Conservation (phyloP, 2,329 filamentous ascomycete genomes). For the Cordyceps pruinosa region DNA sequence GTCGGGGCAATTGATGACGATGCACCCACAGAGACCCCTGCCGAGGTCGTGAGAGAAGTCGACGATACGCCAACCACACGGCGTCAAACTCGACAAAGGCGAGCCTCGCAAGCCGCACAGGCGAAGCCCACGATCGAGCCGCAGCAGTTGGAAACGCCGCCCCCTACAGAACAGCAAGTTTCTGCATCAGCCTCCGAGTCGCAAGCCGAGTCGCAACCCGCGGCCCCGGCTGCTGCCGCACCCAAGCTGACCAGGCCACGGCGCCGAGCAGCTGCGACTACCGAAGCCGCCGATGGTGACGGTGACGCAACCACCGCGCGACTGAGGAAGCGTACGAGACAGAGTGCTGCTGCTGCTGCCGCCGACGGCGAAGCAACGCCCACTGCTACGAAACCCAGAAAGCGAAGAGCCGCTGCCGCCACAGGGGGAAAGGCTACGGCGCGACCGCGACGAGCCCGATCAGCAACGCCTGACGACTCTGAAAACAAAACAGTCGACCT, state of each 20-base stretch:
- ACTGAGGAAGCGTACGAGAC: constrained; percentile 11
- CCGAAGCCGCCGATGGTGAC: not conserved
- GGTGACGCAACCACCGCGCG: not conserved
- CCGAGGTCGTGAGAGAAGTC: not conserved
- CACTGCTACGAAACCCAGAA: not conserved
- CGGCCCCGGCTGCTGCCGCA: not conserved
- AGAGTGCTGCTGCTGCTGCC: not conserved
- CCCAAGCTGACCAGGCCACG: not conserved
- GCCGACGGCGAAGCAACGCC: not conserved
- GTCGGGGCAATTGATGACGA: not conserved
- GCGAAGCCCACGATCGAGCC: not conserved
- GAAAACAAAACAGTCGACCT: constrained; percentile 58
- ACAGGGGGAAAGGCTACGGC: constrained; percentile 17
- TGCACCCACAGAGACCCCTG: not conserved
- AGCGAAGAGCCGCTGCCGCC: constrained; percentile 1
- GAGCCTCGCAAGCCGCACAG: constrained; percentile 6
- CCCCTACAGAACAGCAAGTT: not conserved
- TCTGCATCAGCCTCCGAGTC: not conserved
- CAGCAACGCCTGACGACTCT: constrained; percentile 55
- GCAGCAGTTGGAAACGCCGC: not conserved
- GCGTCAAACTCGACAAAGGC: constrained; percentile 7
- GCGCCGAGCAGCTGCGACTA: constrained; percentile 1
- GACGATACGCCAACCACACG: not conserved
- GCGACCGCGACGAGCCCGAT: constrained; percentile 33
- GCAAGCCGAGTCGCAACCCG: not conserved